Evolutionary conservation across 352 stramenopile species (phyloP).

Genomic region (Pythium folliculosum): DNA sequence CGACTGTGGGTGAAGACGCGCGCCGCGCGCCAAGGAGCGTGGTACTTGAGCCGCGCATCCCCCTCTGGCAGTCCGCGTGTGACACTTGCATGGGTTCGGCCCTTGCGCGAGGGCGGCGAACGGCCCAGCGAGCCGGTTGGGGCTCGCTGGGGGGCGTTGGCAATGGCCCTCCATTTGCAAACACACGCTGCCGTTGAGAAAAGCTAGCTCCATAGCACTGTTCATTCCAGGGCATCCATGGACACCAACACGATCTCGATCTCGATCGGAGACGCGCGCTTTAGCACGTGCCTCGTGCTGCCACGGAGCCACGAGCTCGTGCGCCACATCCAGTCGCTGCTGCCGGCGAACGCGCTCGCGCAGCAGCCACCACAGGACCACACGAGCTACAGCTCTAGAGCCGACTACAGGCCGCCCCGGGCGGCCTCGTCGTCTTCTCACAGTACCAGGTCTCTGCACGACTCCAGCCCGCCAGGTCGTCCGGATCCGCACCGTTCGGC

Average conservation of each 20-base stretch:
- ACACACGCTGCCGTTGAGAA: too few species aligned
- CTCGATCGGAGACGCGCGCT: slow-evolving; percentile 6
- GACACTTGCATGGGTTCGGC: not conserved
- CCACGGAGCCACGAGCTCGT: slow-evolving; percentile 4
- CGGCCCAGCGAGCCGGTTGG: too few species aligned
- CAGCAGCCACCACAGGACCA: not conserved
- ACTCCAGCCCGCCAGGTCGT: not conserved
- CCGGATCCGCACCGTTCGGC: not conserved
- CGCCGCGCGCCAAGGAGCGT: too few species aligned
- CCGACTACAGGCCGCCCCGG: not conserved
- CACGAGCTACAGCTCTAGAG: not conserved
- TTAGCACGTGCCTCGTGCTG: slow-evolving; percentile 7
- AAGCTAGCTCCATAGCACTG: too few species aligned
- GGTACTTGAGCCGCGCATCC: too few species aligned
- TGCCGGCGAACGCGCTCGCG: slow-evolving; percentile 1
- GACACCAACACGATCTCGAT: slow-evolving; percentile 1
- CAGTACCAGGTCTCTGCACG: not conserved
- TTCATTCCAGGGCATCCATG: not conserved
- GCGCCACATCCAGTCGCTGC: slow-evolving; percentile 7
- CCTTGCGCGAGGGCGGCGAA: too few species aligned
- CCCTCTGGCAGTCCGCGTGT: not conserved
- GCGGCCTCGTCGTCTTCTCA: not conserved
- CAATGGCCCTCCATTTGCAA: too few species aligned
- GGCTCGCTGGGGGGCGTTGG: too few species aligned
- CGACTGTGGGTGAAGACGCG: not conserved